Evolutionary conservation across 164 flowering plant species (phyloP), one percentile per base, ranked within the genome.

Genomic region (Piper betle): DNA sequence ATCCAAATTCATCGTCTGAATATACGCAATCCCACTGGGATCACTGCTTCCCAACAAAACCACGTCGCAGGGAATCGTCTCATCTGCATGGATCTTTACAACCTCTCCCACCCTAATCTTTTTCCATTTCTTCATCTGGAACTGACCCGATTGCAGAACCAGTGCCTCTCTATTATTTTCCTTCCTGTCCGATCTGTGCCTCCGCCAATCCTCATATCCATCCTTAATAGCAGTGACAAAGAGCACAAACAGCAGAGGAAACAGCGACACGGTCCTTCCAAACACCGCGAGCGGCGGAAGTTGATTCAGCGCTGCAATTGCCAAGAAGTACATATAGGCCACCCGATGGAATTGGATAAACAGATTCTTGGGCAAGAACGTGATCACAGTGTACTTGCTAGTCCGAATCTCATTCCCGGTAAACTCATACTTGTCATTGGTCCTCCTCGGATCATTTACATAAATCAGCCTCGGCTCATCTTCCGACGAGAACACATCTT

Each of bases 201-300:
- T 86, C 62, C 97, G 73, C 93, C 95, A 90, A 70, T 90, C 97
- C 73, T 90, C 97, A 71, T 90, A 90, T 6, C 95, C 97, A 82
- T 90, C 97, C 77, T 90, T 90, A 41, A 90, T 75, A 39, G 97
- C 95, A 6, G 97, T 90, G 61, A 90, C 97, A 63, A 78, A 77
- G 52, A 90, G 86, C 66, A 90, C 97, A 73, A 90, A 86, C 37
- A 87, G 79, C 40, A 90, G 91, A 19, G 97, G 97, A 58, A 90
- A 84, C 66, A 90, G 92, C 33, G 97, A 90, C 37, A 80, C 97
- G 0, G 95, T 87, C 77, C 97, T 83, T 55, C 97, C 97, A 75
- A 90, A 90, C 39, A 90, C 97, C 5, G 97, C 97, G 67, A 90
- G 95, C 20, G 95, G 95, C 6, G 97, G 97, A 64, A 90, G 93